These are phyloP conservation scores for Fraxinus dipetala DNA, from an alignment of 305 asterid genomes.

Conservation along the genomic window DNA sequence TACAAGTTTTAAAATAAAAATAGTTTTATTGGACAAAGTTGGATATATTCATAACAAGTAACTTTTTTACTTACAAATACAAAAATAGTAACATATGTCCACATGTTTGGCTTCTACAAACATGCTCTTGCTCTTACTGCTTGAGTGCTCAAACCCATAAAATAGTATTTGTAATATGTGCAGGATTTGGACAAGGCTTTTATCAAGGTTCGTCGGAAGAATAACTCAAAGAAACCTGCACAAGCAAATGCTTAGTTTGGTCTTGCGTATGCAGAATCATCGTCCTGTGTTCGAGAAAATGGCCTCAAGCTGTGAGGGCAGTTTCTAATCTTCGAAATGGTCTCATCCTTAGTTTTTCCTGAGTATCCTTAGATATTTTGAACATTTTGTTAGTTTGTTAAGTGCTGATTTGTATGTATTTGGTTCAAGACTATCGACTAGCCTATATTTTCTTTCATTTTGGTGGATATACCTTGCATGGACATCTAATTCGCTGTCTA, in stretches of 20 bases:
- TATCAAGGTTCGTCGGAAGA: conserved; percentile 69
- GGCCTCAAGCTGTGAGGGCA: neutral
- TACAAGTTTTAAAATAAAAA: too few species aligned
- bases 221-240: conserved; percentile 73
- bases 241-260: conserved; percentile 32
- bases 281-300: neutral
- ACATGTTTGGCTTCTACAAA: neutral
- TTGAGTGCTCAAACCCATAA: neutral
- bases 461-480: neutral
- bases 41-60: neutral
- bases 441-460: neutral
- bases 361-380: neutral
- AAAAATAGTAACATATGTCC: neutral
- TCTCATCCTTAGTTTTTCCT: neutral
- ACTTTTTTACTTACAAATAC: neutral
- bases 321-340: neutral
- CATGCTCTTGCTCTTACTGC: neutral
- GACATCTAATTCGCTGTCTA: neutral
- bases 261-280: neutral
- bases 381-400: neutral
- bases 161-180: conserved; percentile 13
- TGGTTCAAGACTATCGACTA: neutral
- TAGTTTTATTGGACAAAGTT: neutral
- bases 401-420: neutral
- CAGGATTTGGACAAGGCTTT: conserved; percentile 81